Conservation (phyloP, 2,329 filamentous ascomycete species). For the Fusarium subtropicale region DNA sequence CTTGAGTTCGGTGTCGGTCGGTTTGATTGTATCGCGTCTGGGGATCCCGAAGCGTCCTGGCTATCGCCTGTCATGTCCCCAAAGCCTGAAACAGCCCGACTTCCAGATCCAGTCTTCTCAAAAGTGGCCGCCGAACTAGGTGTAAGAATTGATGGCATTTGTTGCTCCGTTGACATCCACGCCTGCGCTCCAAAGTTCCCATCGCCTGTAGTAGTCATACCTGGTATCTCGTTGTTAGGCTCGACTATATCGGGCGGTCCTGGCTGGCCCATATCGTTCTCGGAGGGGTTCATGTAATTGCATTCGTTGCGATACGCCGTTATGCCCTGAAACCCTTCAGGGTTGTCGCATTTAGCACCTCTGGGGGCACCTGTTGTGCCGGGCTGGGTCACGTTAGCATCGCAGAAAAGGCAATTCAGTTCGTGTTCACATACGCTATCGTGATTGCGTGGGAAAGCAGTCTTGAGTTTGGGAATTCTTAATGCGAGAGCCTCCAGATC, state of each 20-base stretch:
- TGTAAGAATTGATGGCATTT: constrained; percentile 52
- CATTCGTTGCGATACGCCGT: constrained; percentile 59
- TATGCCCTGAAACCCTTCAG: constrained; percentile 56
- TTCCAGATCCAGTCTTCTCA: constrained; percentile 50
- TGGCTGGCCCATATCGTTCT: constrained; percentile 55
- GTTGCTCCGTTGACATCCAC: constrained; percentile 57
- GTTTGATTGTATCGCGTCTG: constrained; percentile 63
- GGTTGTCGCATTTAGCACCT: constrained; percentile 50
- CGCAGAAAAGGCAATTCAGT: not conserved
- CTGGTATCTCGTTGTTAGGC: constrained; percentile 47
- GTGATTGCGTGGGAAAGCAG: constrained; percentile 64
- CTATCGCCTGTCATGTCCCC: constrained; percentile 58
- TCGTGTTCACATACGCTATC: constrained; percentile 60
- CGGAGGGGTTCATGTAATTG: constrained; percentile 56
- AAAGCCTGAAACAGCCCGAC: constrained; percentile 52
- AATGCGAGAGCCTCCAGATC: constrained; percentile 82
- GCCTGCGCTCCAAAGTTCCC: constrained; percentile 48
- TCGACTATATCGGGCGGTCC: constrained; percentile 55
- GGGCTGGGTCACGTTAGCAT: constrained; percentile 48
- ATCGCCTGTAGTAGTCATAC: constrained; percentile 36
- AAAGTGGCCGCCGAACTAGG: constrained; percentile 52
- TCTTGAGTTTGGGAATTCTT: constrained; percentile 67
- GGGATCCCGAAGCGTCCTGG: constrained; percentile 62
- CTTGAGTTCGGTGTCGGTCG: constrained; percentile 72
- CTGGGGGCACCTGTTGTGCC: constrained; percentile 35